Conservation (phyloP, 805 yeast species). For the Sungouiozyma ichnusensis region DNA sequence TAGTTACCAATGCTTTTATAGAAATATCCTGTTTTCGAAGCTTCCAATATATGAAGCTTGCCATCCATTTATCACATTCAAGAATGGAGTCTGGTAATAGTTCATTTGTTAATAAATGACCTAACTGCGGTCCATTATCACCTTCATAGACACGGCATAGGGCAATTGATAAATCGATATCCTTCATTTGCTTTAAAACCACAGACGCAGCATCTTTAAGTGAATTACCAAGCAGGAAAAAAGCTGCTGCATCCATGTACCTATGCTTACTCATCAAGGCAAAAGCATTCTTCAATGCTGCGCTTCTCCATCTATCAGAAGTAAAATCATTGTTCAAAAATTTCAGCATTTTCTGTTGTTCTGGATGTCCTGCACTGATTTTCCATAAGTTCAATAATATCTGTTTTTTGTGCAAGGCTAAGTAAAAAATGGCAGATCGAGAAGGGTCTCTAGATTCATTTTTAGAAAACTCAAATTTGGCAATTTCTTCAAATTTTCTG, state of each 20-base stretch:
- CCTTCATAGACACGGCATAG: constrained; percentile 70
- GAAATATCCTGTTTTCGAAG: constrained; percentile 39
- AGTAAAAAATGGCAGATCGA: constrained; percentile 57
- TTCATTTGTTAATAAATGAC: constrained; percentile 37
- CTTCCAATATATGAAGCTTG: constrained; percentile 74
- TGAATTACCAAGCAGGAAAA: constrained; percentile 70
- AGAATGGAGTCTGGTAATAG: constrained; percentile 48
- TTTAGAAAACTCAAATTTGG: constrained; percentile 57
- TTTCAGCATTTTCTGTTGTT: constrained; percentile 69
- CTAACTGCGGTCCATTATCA: constrained; percentile 45
- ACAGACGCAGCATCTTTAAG: constrained; percentile 71
- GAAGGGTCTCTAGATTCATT: constrained; percentile 59
- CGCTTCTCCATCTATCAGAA: constrained; percentile 69
- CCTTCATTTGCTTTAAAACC: constrained; percentile 53
- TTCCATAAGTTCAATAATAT: constrained; percentile 77
- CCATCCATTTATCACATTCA: constrained; percentile 68
- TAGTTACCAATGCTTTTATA: constrained; percentile 52
- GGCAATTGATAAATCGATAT: constrained; percentile 65
- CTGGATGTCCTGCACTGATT: constrained; percentile 62
- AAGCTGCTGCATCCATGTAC: constrained; percentile 76
- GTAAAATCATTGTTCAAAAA: constrained; percentile 70
- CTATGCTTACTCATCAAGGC: constrained; percentile 84
- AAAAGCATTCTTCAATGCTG: constrained; percentile 88
- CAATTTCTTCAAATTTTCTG: constrained; percentile 54
- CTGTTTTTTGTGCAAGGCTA: constrained; percentile 70